Evolutionary conservation across 169 alveolate genomes (phyloP), one percentile per base, ranked within the genome.

Genomic region (Neospora caninum): DNA sequence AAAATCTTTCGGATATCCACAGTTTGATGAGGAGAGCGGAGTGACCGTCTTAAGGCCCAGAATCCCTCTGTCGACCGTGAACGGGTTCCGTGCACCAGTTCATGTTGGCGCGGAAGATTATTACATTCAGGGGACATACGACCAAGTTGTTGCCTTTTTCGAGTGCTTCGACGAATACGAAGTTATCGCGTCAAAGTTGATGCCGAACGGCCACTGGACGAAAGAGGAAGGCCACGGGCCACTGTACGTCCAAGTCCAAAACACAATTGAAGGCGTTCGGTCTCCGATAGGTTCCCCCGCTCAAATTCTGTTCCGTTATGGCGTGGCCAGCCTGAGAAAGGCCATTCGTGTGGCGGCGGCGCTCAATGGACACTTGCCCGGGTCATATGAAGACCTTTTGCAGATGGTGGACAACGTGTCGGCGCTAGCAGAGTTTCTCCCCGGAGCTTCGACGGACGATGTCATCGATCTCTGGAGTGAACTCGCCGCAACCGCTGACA

Each of bases 131-230:
- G 92, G 92, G 18, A 54, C 54, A 31, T 42, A 27, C 64, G 41
- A 25, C 42, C 4, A 67, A 49, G 41, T 88, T 10, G 0, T 38
- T 38, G 84, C 10, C 38, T 88, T 88, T 39, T 34, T 88, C 22
- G 86, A 58, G 0, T 88, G 92, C 84, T 88, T 88, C 64, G 64
- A 31, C 18, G 84, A 39, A 9, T 88, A 88, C 64, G 29, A 6
- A 18, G 92, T 39, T 4, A 36, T 64, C 27, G 92, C 67, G 25
- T 41, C 69, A n/a, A 67, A 43, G 20, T 39, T 88, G 43, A 7
- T 29, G 29, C 58, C 92, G 39, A 54, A 88, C 64, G 92, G 92
- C 69, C 92, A 88, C 92, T 88, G 92, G 92, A 6, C 31, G 13
- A 10, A 6, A 16, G 69, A 39, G 36, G 42, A 20, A 49, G 88